phyloP scores from a whole-genome alignment of 2,329 filamentous ascomycete genomes.

The Nannizziopsis barbatae region DNA sequence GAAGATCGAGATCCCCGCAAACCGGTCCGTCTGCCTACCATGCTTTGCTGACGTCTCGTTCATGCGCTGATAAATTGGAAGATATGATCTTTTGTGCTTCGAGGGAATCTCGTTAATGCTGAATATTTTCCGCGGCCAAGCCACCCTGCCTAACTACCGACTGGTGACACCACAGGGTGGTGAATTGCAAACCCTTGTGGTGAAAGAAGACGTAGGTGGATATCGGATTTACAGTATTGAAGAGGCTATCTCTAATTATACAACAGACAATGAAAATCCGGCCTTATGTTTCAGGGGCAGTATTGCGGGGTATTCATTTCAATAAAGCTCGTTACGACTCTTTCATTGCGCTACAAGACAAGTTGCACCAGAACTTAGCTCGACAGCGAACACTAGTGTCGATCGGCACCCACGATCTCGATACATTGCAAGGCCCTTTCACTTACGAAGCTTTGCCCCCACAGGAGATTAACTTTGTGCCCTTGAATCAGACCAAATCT shows the following conservation, averaged over 20 bases:
- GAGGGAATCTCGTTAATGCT: slow-evolving; percentile 93
- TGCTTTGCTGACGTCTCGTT: background rate
- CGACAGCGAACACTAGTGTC: slow-evolving; percentile 88
- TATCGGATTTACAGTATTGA: background rate
- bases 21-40: slow-evolving; percentile 52
- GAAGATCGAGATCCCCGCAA: slow-evolving; percentile 96
- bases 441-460: slow-evolving; percentile 87
- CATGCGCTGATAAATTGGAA: slow-evolving; percentile 21
- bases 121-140: slow-evolving; percentile 79
- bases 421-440: slow-evolving; percentile 88
- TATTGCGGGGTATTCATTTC: slow-evolving; percentile 84
- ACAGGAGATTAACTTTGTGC: slow-evolving; percentile 82
- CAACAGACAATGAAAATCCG: slow-evolving; percentile 62
- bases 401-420: slow-evolving; percentile 92
- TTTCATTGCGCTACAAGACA: slow-evolving; percentile 96
- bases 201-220: slow-evolving; percentile 49
- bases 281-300: slow-evolving; percentile 78
- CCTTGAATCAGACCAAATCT: slow-evolving; percentile 80
- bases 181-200: slow-evolving; percentile 67
- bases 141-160: slow-evolving; percentile 65
- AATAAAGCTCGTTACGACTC: slow-evolving; percentile 85
- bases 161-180: slow-evolving; percentile 61
- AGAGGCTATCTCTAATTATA: slow-evolving; percentile 14
- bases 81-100: slow-evolving; percentile 88
- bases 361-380: slow-evolving; percentile 91